Percentiles rank a stretch among this genome's conserved stretches.
These are phyloP conservation scores for Blastomyces gilchristii DNA, from an alignment of 2,329 filamentous ascomycete genomes.

Conservation along the genomic window DNA sequence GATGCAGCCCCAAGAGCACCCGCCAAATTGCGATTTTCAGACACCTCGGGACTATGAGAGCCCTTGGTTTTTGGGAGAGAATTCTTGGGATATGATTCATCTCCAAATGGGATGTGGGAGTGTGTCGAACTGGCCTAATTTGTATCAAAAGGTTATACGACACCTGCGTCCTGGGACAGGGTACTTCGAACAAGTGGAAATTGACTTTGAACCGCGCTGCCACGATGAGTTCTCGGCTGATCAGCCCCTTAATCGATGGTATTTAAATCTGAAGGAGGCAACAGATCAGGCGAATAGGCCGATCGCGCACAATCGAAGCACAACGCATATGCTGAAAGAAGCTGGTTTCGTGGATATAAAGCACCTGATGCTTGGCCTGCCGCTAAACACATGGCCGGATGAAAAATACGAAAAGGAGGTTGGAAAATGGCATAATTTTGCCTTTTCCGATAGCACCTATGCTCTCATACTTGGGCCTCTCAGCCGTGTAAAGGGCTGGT, in stretches of 20 bases:
- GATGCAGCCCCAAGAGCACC: constrained; percentile 59
- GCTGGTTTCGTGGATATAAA: constrained; percentile 73
- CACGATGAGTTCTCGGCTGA: constrained; percentile 33
- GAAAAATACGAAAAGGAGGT: constrained; percentile 56
- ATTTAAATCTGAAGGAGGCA: constrained; percentile 54
- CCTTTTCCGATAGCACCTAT: constrained; percentile 61
- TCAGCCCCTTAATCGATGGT: constrained; percentile 58
- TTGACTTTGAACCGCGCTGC: constrained; percentile 68
- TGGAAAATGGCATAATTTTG: constrained; percentile 75
- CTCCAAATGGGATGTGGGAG: constrained; percentile 69
- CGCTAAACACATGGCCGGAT: constrained; percentile 62
- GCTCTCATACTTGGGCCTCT: constrained; percentile 65
- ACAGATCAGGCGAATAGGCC: constrained; percentile 56
- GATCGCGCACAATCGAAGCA: constrained; percentile 52
- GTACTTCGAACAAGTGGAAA: constrained; percentile 76
- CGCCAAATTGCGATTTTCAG: constrained; percentile 56
- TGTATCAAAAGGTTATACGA: constrained; percentile 62
- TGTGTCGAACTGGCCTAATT: constrained; percentile 61
- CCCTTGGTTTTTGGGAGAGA: constrained; percentile 57
- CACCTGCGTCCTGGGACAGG: constrained; percentile 68
- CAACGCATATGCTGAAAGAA: constrained; percentile 50
- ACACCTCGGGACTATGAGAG: constrained; percentile 66
- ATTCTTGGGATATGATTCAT: constrained; percentile 74
- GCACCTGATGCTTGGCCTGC: constrained; percentile 57
- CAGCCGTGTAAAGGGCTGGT: constrained; percentile 53